Percentiles rank a stretch among this genome's conserved stretches.
Conservation (phyloP, 352 stramenopile species). For the Pythium biforme region DNA sequence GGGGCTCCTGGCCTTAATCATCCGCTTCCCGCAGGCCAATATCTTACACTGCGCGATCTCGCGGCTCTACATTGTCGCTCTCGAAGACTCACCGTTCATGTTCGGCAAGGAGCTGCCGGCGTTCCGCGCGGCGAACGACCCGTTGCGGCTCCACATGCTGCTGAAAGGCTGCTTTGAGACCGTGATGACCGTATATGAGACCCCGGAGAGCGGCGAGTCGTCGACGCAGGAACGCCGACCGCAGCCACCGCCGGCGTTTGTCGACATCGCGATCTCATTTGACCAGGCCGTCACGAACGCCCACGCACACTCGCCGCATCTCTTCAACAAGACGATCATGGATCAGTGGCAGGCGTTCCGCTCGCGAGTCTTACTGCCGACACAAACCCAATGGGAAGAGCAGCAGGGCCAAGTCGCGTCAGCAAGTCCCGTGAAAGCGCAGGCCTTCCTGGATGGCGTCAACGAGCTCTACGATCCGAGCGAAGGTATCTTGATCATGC, state of each 20-base stretch:
- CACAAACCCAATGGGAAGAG: conserved; percentile 68
- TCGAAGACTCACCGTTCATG: conserved; percentile 79
- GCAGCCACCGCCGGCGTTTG: conserved; percentile 42
- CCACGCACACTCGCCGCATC: conserved; percentile 50
- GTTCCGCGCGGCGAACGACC: conserved; percentile 49
- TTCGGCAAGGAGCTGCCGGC: conserved; percentile 76
- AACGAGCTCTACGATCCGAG: conserved; percentile 23
- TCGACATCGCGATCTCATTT: conserved; percentile 75
- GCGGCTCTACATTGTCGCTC: conserved; percentile 70
- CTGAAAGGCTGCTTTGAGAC: conserved; percentile 42
- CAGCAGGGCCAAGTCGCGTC: conserved; percentile 12
- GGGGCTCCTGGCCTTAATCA: conserved; percentile 83
- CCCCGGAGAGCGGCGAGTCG: background rate
- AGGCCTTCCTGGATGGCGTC: conserved; percentile 11
- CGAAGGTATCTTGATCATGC: conserved; percentile 9
- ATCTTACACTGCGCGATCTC: conserved; percentile 71
- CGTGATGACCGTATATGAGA: conserved; percentile 42
- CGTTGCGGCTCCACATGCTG: conserved; percentile 55
- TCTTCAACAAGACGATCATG: conserved; percentile 38
- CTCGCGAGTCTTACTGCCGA: conserved; percentile 42
- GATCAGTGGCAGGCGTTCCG: conserved; percentile 55
- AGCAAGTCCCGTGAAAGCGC: conserved; percentile 5
- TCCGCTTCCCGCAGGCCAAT: conserved; percentile 88
- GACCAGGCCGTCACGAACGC: conserved; percentile 68
- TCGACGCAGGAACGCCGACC: background rate